Base-by-base conservation (phyloP, 768 basidiomycete species). In the Lactarius akahatsu region DNA sequence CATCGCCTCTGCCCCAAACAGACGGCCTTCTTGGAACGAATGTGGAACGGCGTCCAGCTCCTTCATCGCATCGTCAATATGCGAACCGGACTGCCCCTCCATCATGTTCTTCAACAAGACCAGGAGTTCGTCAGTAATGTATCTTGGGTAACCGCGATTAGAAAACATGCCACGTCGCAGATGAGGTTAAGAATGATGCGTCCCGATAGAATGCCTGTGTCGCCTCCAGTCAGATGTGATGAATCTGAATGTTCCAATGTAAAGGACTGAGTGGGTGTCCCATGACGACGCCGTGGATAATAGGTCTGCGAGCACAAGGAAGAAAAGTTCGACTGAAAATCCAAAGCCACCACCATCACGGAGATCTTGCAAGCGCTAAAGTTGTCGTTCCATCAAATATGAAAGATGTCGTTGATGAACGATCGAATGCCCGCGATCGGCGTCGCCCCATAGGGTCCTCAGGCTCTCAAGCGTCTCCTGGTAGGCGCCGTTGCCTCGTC, bases 151-250 rank as follows among this genome's bases (percentile, higher is more conserved):
- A 23, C 4, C 2, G 23, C 6, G 5, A 52, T 10, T 20, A 13
- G 34, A 26, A 5, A 18, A 1, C n/a, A 8, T 6, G 36, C 23
- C 16, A 43, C 5, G 18, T 43, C 43, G 43, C 20, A 43, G 43
- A 43, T 20, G 69, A 65, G 18, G 75, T 75, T n/a, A 69, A 77
- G 5, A 65, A 69, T 3, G 71, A 71, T 67, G 65, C 18, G 66
- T 67, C 36, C 55, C 69, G 2, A 40, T 18, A 1, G 54, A 62
- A 11, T 61, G 23, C 4, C 36, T 55, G 58, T 43, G 23, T 40
- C 6, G 23, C 18, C 30, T n/a, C 45, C 45, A 47, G 10, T 23
- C 4, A 9, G 28, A 57, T 36, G 59, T 47, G 45, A 47, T 23
- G 10, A 10, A n/a, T 47, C 45, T 47, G n/a, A 47, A 47, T 9